Evolutionary conservation across 148 eudicot genomes (phyloP), one percentile per base, ranked within the genome.

Genomic region (Vaccinium vitisidaea): DNA sequence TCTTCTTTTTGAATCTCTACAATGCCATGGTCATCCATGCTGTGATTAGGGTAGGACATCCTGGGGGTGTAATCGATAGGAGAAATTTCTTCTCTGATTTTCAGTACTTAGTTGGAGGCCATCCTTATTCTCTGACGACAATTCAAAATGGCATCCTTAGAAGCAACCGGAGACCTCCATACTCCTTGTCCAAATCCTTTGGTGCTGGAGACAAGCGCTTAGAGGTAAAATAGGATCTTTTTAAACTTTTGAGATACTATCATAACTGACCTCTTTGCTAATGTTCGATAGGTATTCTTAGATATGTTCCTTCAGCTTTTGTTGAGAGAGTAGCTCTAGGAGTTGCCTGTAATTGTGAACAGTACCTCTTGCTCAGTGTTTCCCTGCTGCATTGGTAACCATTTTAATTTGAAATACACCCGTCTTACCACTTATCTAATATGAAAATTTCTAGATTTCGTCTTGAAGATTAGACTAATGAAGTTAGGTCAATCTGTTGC

Each of bases 21-120:
- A 96, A 96, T 59, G 94, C 95, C 16, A 96, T 96, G 98, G 96
- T 92, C 61, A 92, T 96, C 27, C 99, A 96, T 84, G 99, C 94
- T 39, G 88, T 93, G 6, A 93, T 96, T 80, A 91, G 92, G 85
- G 87, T 90, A 76, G 99, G 99, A 69, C 91, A 88, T 88, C 98
- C 99, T 9, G 94, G 92, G 21, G 97, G 93, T 15, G 89, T 93
- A 86, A 91, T 93, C 2, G 97, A 94, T 50, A 88, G 97, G 86
- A 94, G 93, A 86, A 78, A 91, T 27, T 92, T 96, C 81, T 91
- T 90, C 82, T 80, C 95, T 8, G 99, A 93, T 59, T 94, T 96
- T 79, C 92, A 91, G 81, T 96, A 96, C 82, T 49, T 96, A 75
- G 87, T 96, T 73, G 99, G 99, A 65, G 99, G 99, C 58, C 81